Evolutionary conservation across 208 protist genomes (phyloP), one percentile per base, ranked within the genome.

Genomic region (Vickermania spadyakhi): DNA sequence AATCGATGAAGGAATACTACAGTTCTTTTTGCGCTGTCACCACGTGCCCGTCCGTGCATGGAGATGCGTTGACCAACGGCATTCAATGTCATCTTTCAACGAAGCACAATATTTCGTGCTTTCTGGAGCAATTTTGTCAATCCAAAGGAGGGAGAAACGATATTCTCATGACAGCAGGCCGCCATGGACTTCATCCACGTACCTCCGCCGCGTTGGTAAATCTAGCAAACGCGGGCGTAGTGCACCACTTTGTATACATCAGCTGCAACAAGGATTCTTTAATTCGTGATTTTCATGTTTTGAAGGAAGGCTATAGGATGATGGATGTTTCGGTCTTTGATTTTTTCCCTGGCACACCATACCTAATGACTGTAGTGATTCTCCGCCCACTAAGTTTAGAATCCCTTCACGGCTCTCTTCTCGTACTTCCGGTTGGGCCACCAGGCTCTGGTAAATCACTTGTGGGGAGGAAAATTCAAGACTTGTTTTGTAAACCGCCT

Each of bases 281-380:
- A 42, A 65, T 68, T 51, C 45, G 68, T 0, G 72, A 85, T 26
- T 28, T 74, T 23, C 58, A 67, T 51, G 60, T 73, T 27, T 29
- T 81, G 31, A 78, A 73, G 30, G 52, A 64, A 56, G 30, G 54
- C 5, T 58, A 72, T 36, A 49, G 28, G 14, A 30, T 81, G 2
- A 26, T n/a, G 1, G 31, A 72, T 36, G 55, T 58, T 5, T 62
- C 64, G 36, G 68, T 70, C 18, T 85, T 79, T 57, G 71, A 81
- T 51, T 81, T 79, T n/a, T 72, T 85, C 31, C 74, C 68, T 3
- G 68, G 68, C 14, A 79, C 71, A 0, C 58, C 67, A 36, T 79
- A 77, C 63, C 67, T 78, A n/a, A 81, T 81, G 74, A 77, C 71
- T 1, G 72, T 77, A 36, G 31, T 79, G 52, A 73, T 77, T 31